Evolutionary conservation across 495 filamentous ascomycete species (phyloP), one percentile per base, ranked within the genome.

Genomic region (Trichocladium antarcticum): DNA sequence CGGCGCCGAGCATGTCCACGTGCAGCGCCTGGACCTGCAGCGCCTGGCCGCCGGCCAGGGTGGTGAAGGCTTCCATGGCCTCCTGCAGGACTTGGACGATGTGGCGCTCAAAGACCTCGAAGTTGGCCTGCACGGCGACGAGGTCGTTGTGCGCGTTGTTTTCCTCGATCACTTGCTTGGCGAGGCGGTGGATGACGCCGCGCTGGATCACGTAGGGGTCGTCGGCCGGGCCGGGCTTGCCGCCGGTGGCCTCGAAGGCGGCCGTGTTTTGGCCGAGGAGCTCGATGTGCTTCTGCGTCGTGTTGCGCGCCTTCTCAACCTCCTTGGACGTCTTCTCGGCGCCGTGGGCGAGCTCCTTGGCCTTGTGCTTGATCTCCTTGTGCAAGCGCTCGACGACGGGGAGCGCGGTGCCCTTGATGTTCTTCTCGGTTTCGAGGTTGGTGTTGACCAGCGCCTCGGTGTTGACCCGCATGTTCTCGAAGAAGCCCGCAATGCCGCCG

Each of bases 281-380:
- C 66, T 98, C 90, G 46, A 98, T 94, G 55, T 96, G 86, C 70
- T 90, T 94, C 74, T 97, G 92, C 1, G 90, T 96, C 10, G 69
- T 62, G 54, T 79, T 77, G 44, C 93, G 83, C 17, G 88, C 83
- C 69, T 94, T 97, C 41, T 93, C 85, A 22, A 97, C 89, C 16
- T 83, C 80, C 67, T 96, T 98, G 35, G 84, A 78, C 7, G 78
- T 75, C 74, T 92, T 95, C 47, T 78, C 78, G n/a, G 84, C 85
- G n/a, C 89, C 87, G 37, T 80, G 75, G 36, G 73, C 73, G 6
- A 98, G 76, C 65, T 94, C 87, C 73, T 96, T 97, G 31, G 76
- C 72, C 70, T 95, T 95, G 64, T 83, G 80, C 74, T 96, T 97
- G 70, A 98, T 90, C 60, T 97, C 92, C 60, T 88, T 80, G 69